Conservation (phyloP, 495 filamentous ascomycete species). For the Hyphodiscus hymeniophilus region DNA sequence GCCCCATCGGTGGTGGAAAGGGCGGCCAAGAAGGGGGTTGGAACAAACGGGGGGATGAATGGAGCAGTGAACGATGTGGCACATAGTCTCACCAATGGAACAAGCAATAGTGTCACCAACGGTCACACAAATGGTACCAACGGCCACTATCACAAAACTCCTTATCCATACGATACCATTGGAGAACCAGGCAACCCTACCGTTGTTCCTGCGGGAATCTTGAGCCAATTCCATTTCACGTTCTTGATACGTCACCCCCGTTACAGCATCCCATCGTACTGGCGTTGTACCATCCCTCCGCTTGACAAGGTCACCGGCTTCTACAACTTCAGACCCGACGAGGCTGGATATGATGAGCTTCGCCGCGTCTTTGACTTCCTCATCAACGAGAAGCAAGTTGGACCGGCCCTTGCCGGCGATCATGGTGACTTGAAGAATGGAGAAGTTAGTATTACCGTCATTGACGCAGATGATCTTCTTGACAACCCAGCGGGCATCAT, state of each 20-base stretch:
- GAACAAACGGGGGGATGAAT: slow-evolving; percentile 31
- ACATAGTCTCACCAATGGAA: slow-evolving; percentile 23
- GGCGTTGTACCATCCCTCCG: slow-evolving; percentile 90
- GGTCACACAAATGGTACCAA: slow-evolving; percentile 19
- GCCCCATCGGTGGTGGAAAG: slow-evolving; percentile 59
- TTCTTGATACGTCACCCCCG: slow-evolving; percentile 95
- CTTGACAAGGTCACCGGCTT: slow-evolving; percentile 76
- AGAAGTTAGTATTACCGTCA: slow-evolving; percentile 58
- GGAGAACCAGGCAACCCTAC: slow-evolving; percentile 68
- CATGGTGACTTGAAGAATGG: slow-evolving; percentile 25
- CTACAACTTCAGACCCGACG: slow-evolving; percentile 70
- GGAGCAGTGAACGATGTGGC: slow-evolving; percentile 25
- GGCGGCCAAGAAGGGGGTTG: slow-evolving; percentile 48
- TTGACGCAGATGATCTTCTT: slow-evolving; percentile 92
- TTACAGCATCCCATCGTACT: slow-evolving; percentile 81
- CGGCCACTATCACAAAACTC: slow-evolving; percentile 24
- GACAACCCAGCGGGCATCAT: slow-evolving; percentile 69
- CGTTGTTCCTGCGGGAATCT: slow-evolving; percentile 60
- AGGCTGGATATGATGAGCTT: slow-evolving; percentile 87
- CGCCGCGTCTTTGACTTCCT: slow-evolving; percentile 81
- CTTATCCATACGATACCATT: slow-evolving; percentile 50
- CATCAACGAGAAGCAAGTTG: slow-evolving; percentile 49
- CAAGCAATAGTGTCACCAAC: slow-evolving; percentile 20
- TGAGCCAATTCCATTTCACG: slow-evolving; percentile 81
- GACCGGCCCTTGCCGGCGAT: slow-evolving; percentile 47